A percentile compares a stretch with the other conserved stretches of the same genome.
phyloP scores from a whole-genome alignment of 805 yeast genomes.

The Kazachstania bromeliacearum region DNA sequence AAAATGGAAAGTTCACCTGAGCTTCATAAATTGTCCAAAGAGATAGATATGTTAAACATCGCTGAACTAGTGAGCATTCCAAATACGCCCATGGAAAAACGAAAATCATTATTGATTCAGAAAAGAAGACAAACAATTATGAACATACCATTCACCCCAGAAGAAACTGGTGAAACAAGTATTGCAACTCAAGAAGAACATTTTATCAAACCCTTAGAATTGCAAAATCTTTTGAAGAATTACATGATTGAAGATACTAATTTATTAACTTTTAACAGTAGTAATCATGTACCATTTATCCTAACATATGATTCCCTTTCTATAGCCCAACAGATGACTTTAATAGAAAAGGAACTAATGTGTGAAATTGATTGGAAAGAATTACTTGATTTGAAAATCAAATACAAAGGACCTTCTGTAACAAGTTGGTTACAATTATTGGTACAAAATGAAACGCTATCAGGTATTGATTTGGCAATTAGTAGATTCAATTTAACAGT shows the following conservation, averaged over 20 bases:
- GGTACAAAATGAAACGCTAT: constrained; percentile 42
- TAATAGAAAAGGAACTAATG: constrained; percentile 76
- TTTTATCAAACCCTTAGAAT: constrained; percentile 10
- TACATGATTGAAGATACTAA: constrained; percentile 23
- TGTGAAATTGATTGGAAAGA: constrained; percentile 90
- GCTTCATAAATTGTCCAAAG: constrained; percentile 11
- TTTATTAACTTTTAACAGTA: constrained; percentile 25
- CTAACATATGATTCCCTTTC: constrained; percentile 58
- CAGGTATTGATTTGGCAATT: constrained; percentile 77
- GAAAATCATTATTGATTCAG: constrained; percentile 29
- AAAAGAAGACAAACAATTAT: constrained; percentile 33
- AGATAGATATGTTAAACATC: constrained; percentile 13
- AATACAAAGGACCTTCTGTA: constrained; percentile 52
- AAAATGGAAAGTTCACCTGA: constrained; percentile 12
- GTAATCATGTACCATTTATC: constrained; percentile 72
- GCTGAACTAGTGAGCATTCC: constrained; percentile 8
- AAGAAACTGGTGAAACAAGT: constrained; percentile 4
- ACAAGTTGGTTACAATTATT: constrained; percentile 79
- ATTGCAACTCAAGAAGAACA: background rate
- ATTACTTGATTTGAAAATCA: constrained; percentile 68
- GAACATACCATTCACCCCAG: constrained; percentile 29
- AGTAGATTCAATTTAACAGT: constrained; percentile 82
- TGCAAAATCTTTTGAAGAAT: constrained; percentile 17
- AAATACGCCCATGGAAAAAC: constrained; percentile 13
- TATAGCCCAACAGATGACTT: constrained; percentile 73